Evolutionary conservation across 2,329 filamentous ascomycete species (phyloP).

Genomic region (Zasmidium citrigriseum): DNA sequence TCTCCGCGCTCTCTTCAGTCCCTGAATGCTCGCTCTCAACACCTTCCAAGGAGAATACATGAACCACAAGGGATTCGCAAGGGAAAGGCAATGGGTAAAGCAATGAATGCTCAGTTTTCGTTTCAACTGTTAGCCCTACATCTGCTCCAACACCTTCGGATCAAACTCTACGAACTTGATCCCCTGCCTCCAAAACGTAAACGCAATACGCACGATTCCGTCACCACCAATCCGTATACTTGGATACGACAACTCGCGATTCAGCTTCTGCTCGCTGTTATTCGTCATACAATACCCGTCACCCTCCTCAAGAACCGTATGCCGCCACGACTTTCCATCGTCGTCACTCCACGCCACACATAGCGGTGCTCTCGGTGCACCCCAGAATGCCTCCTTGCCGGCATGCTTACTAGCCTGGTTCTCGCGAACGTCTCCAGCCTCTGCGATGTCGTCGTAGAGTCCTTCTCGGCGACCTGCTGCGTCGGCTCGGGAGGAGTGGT

Average conservation of each 20-base stretch:
- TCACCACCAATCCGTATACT: conserved; percentile 12
- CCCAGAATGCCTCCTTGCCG: conserved; percentile 21
- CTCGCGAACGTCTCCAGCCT: conserved; percentile 13
- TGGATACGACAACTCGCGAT: conserved; percentile 21
- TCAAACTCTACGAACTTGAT: conserved; percentile 19
- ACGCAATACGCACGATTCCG: conserved; percentile 17
- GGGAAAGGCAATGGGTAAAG: too few relatives aligned
- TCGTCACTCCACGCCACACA: conserved; percentile 21
- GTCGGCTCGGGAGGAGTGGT: conserved; percentile 7
- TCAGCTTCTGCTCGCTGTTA: conserved; percentile 22
- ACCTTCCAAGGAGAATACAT: too few relatives aligned
- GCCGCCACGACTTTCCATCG: conserved; percentile 13
- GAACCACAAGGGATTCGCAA: too few relatives aligned
- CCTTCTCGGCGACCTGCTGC: conserved; percentile 15
- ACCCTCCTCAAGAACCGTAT: conserved; percentile 14
- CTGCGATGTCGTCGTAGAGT: conserved; percentile 19
- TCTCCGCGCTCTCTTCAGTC: too few relatives aligned
- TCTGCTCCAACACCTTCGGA: neutral
- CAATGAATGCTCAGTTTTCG: too few relatives aligned
- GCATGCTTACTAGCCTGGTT: conserved; percentile 19
- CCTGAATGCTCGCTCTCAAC: too few relatives aligned
- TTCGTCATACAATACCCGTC: conserved; percentile 24
- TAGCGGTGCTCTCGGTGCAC: conserved; percentile 19
- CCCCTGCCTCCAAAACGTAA: conserved; percentile 21
- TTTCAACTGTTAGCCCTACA: too few relatives aligned